Conservation (phyloP, 2,329 filamentous ascomycete species). For the Alternaria longipes region DNA sequence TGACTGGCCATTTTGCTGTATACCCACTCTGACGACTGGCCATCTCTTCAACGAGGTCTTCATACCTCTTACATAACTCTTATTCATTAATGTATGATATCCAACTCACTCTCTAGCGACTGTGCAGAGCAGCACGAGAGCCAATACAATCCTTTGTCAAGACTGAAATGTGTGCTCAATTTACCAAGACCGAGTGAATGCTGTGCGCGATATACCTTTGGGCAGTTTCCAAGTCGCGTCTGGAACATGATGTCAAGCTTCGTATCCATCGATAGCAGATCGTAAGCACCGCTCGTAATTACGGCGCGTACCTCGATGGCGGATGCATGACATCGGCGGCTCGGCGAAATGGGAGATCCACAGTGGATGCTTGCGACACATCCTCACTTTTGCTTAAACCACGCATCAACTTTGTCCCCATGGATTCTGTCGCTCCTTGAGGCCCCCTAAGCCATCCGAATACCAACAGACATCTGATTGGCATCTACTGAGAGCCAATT, state of each 20-base stretch:
- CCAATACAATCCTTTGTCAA: slow-evolving; percentile 46
- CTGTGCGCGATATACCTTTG: background rate
- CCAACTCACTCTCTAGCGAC: slow-evolving; percentile 37
- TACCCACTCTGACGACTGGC: slow-evolving; percentile 31
- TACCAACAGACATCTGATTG: slow-evolving; percentile 2
- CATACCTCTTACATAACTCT: slow-evolving; percentile 52
- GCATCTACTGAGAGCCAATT: slow-evolving; percentile 1
- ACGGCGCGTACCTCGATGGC: slow-evolving; percentile 27
- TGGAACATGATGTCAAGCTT: background rate
- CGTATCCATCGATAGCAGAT: slow-evolving; percentile 1
- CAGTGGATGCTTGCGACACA: slow-evolving; percentile 17
- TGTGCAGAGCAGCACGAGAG: slow-evolving; percentile 45
- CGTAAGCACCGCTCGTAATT: background rate
- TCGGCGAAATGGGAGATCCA: slow-evolving; percentile 35
- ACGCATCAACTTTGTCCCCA: slow-evolving; percentile 20
- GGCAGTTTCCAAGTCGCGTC: background rate
- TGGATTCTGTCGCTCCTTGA: slow-evolving; percentile 35
- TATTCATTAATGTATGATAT: slow-evolving; percentile 56
- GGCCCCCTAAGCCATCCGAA: slow-evolving; percentile 13
- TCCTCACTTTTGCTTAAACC: slow-evolving; percentile 18
- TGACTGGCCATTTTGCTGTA: slow-evolving; percentile 34
- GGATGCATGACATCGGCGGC: slow-evolving; percentile 28
- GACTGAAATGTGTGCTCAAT: background rate
- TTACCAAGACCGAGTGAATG: background rate
- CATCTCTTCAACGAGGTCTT: slow-evolving; percentile 46